Percentiles rank a stretch among this genome's conserved stretches.
Conservation (phyloP, 1,284 basidiomycete genomes). For the Boletus hoseneyae region DNA sequence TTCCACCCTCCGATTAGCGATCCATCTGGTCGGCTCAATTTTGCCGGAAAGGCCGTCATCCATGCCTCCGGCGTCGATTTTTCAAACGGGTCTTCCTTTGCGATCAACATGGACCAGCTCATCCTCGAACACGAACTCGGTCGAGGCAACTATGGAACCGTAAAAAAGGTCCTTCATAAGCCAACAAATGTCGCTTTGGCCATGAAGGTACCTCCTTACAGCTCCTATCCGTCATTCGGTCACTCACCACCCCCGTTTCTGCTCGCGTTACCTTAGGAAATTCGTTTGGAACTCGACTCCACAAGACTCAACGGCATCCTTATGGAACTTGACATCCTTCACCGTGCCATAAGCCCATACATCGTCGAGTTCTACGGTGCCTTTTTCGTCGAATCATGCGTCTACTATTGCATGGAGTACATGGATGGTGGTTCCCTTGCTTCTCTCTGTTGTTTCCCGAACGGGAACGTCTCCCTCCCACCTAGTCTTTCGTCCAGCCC, state of each 20-base stretch:
- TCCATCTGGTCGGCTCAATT: constrained; percentile 91
- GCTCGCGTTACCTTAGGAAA: constrained; percentile 65
- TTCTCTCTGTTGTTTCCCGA: constrained; percentile 56
- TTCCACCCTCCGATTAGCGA: constrained; percentile 52
- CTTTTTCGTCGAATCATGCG: constrained; percentile 98
- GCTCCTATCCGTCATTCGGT: constrained; percentile 8
- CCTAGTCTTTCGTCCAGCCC: constrained; percentile 33
- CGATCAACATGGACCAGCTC: constrained; percentile 96
- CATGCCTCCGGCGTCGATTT: constrained; percentile 95
- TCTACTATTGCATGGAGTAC: constrained; percentile 99
- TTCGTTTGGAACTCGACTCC: constrained; percentile 94
- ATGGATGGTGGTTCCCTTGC: constrained; percentile 97
- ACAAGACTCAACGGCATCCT: constrained; percentile 95
- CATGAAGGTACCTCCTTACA: constrained; percentile 75
- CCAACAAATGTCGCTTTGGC: constrained; percentile 97
- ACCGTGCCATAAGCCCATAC: constrained; percentile 86
- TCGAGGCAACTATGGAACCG: constrained; percentile 95
- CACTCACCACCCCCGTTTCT: constrained; percentile 7
- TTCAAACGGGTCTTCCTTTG: constrained; percentile 87
- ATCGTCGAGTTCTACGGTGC: constrained; percentile 99
- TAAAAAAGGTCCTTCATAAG: constrained; percentile 92
- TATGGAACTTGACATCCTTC: constrained; percentile 97
- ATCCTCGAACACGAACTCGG: constrained; percentile 91
- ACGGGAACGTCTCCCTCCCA: constrained; percentile 36
- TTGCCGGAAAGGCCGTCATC: constrained; percentile 89